Base-by-base conservation (phyloP, 164 flowering plant species). In the Malania oleifera region DNA sequence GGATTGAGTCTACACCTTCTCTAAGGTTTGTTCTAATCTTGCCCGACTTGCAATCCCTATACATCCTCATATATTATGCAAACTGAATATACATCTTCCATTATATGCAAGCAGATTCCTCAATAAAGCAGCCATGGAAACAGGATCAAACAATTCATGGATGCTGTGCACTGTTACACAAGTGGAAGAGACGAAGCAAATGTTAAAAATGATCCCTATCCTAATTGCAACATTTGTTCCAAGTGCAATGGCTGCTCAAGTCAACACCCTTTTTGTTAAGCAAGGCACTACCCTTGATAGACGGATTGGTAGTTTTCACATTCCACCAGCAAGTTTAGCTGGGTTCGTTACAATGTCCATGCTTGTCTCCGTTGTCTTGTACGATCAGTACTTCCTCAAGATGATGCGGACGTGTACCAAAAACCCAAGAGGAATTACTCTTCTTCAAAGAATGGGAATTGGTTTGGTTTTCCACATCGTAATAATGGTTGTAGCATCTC, bases 151-250 rank as follows among this genome's bases (percentile, higher is more conserved):
- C 1, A 57, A 51, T 47, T 81, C 83, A 53, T 82, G 86, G 90
- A 56, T 50, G 64, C 68, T 80, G 12, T 78, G 84, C 67, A 25
- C 87, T 10, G 84, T 84, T 6, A 84, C 90, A 4, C 74, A 82
- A 67, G 87, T 84, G 1, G 90, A 84, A 61, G 87, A 84, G 55
- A 80, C 87, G 0, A 84, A 84, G 28, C 90, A 78, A 54, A 80
- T 84, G 82, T 19, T 84, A 12, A 19, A 73, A 26, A 80, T 84
- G 85, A 57, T 84, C n/a, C 87, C 87, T 18, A 77, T 84, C 20
- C 39, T 72, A 37, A 24, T 79, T 0, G 68, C 73, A 1, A 80
- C 84, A 1, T 74, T 85, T 26, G 62, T 85, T 18, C 87, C 87
- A 5, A 80, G 87, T 70, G 67, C 73, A 2, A 79, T 80, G 85